These are phyloP conservation scores for Solanum hybrid DNA, from an alignment of 305 asterid genomes.

Conservation along the genomic window DNA sequence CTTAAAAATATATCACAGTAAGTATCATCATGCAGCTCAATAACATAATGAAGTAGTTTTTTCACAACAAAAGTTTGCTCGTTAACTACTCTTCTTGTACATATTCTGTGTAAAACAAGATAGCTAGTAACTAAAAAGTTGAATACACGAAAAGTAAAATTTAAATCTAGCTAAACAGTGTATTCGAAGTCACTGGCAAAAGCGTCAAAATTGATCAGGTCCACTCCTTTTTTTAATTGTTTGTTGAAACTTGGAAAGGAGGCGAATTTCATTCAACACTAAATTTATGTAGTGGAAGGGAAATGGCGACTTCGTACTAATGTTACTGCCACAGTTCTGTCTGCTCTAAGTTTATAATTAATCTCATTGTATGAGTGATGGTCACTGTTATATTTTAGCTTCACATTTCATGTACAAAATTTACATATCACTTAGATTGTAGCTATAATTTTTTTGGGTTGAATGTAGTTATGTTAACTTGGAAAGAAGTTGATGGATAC, in stretches of 20 bases:
- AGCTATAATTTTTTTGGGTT: not conserved
- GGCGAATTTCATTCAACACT: not conserved
- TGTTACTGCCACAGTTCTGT: not conserved
- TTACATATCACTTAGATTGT: not conserved
- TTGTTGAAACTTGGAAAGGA: not conserved
- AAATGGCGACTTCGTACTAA: not conserved
- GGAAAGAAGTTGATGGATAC: not conserved
- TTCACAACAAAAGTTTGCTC: not conserved
- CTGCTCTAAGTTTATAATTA: not conserved
- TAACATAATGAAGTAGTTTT: not conserved
- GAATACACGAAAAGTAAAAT: not conserved
- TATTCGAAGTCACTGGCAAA: not conserved
- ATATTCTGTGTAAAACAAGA: not conserved
- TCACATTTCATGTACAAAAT: not conserved
- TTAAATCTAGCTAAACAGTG: not conserved
- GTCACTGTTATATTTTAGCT: not conserved
- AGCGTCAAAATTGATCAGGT: not conserved
- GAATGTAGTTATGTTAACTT: not conserved
- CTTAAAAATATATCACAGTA: not conserved
- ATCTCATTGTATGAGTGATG: not conserved
- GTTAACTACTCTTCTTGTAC: not conserved
- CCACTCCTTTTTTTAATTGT: not conserved
- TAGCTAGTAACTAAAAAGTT: not conserved
- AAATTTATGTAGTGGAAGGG: not conserved
- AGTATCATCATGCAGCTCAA: not conserved